A percentile compares a stretch with the other conserved stretches of the same genome.
phyloP scores from a whole-genome alignment of 2,329 filamentous ascomycete genomes.

The Clonostachys solani region DNA sequence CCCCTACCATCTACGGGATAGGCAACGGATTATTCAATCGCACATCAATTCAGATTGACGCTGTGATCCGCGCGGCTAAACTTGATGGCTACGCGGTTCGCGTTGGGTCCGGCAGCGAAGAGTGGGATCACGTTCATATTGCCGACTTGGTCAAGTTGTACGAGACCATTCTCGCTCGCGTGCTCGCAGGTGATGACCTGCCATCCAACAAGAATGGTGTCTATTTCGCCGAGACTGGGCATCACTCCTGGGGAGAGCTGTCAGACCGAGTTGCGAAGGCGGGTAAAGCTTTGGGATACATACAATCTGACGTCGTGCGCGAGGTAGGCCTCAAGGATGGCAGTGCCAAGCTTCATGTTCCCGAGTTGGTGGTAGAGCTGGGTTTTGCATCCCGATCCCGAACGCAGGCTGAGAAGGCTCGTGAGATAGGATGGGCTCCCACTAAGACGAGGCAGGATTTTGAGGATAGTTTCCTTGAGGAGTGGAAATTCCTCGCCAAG shows the following conservation, averaged over 20 bases:
- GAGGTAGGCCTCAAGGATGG: too few relatives aligned
- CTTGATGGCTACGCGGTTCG: slow-evolving; percentile 9
- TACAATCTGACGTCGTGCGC: too few relatives aligned
- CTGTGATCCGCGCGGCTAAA: slow-evolving; percentile 21
- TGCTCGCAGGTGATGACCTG: slow-evolving; percentile 20
- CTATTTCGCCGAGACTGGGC: slow-evolving; percentile 34
- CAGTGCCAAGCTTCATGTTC: too few relatives aligned
- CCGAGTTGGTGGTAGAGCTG: too few relatives aligned
- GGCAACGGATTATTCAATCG: slow-evolving; percentile 36
- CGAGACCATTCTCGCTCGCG: slow-evolving; percentile 23
- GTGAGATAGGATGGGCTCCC: too few relatives aligned
- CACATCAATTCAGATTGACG: slow-evolving; percentile 29
- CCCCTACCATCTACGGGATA: slow-evolving; percentile 39
- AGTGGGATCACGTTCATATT: slow-evolving; percentile 39
- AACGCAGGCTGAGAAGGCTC: too few relatives aligned
- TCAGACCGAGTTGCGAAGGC: too few relatives aligned
- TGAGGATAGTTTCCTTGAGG: too few relatives aligned
- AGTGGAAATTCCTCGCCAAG: too few relatives aligned
- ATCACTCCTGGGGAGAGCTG: slow-evolving; percentile 31
- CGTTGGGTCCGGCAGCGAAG: slow-evolving; percentile 26
- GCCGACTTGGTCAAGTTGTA: slow-evolving; percentile 35
- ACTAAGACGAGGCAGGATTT: too few relatives aligned
- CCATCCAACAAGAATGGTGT: slow-evolving; percentile 30
- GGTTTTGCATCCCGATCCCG: too few relatives aligned
- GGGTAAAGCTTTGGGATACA: too few relatives aligned